Evolutionary conservation across 139 green algal genomes (phyloP), one percentile per base, ranked within the genome.

Genomic region (Yamagishiella unicocca): DNA sequence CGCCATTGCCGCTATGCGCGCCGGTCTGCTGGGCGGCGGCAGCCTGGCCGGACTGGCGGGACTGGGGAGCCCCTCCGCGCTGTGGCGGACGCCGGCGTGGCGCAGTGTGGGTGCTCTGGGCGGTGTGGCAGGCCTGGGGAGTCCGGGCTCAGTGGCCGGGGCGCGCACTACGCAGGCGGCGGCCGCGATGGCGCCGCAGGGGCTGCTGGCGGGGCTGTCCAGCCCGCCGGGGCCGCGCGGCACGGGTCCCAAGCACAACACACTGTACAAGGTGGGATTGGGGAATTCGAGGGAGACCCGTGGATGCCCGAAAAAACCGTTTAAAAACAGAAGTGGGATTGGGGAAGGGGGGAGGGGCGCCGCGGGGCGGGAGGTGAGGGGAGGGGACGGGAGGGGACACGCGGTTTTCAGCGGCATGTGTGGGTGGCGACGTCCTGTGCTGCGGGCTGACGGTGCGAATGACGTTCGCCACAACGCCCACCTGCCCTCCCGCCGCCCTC

Each of bases 181-280:
- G 40, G 61, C 79, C 14, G 61, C 79, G n/a, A 17, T 85, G 61
- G 42, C 79, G 38, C 61, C 79, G 1, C 79, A 85, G 62, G 79
- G 79, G 22, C 42, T 85, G 79, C 79, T 85, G 79, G 79, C 79
- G 40, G 61, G 40, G 38, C 79, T 85, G 42, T 61, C 58, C 0
- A 85, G 79, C 31, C 79, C 79, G 27, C 46, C 53, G 17, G 55
- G 55, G 22, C 53, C n/a, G 4, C 79, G 61, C 6, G 79, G 79
- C 61, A 64, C 61, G 2, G 79, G 79, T 0, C 61, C 79, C 42
- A 87, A 78, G 45, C 66, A 87, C 66, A 87, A 87, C 81, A 79
- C 54, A 4, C 88, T 94, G 29, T 94, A 94, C 88, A 94, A 94
- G 87, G 92, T 77, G 62, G 40, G 72, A 58, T 58, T 58, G 50